Conservation (phyloP, 306 rosid genomes). For the Mimosa bimucronata region DNA sequence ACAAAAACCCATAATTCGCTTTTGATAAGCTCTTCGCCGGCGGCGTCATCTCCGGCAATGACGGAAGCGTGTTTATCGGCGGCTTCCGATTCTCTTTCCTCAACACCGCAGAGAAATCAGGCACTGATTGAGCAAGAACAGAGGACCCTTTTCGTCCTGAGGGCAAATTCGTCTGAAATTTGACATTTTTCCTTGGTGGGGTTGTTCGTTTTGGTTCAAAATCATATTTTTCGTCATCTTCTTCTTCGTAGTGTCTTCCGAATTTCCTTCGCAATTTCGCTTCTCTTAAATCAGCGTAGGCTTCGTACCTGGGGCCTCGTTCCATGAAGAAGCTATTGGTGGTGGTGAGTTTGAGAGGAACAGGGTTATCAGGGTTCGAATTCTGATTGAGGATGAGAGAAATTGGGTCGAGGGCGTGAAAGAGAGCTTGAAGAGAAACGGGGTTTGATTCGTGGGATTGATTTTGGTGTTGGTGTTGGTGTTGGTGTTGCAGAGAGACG, state of each 20-base stretch:
- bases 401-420: conserved; percentile 72
- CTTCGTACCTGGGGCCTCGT: conserved; percentile 82
- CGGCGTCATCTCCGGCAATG: conserved; percentile 68
- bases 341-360: conserved; percentile 50
- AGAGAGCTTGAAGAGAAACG: conserved; percentile 41
- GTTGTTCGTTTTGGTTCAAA: conserved; percentile 33
- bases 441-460: conserved; percentile 33
- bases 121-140: conserved; percentile 85
- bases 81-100: conserved; percentile 85
- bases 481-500: conserved; percentile 32
- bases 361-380: conserved; percentile 39
- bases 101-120: conserved; percentile 74
- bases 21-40: conserved; percentile 59
- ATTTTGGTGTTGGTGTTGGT: conserved; percentile 28
- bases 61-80: conserved; percentile 36
- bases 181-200: conserved; percentile 73
- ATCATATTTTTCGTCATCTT: conserved; percentile 33
- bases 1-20: conserved; percentile 41
- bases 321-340: conserved; percentile 61
- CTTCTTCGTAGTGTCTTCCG: conserved; percentile 22
- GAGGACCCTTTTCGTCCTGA: conserved; percentile 52
- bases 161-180: conserved; percentile 43
- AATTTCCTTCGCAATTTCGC: conserved; percentile 48
- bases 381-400: conserved; percentile 69
- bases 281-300: conserved; percentile 81